Evolutionary conservation across 768 basidiomycete species (phyloP).

Genomic region (Cystobasidium ongulense): DNA sequence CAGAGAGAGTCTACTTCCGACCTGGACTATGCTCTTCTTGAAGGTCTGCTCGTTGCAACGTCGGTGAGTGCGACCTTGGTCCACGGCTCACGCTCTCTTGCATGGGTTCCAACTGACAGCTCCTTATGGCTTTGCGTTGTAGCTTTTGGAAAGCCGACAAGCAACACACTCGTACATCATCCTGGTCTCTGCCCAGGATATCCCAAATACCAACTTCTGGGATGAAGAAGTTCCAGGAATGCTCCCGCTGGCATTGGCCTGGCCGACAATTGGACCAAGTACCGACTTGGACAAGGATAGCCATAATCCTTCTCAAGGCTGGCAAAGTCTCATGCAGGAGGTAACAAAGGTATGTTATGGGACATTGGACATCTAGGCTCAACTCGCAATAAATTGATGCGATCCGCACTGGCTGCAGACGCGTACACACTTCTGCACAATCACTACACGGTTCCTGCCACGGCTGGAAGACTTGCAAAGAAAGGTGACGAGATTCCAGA

Average conservation of each 20-base stretch:
- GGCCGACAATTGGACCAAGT: constrained; percentile 2
- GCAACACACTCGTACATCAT: constrained; percentile 17
- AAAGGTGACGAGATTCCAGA: background rate
- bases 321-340: constrained; percentile 7
- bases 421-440: constrained; percentile 10
- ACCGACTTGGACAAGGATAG: background rate
- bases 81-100: background rate
- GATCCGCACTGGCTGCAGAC: background rate
- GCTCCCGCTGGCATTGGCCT: background rate
- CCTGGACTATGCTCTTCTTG: constrained; percentile 20
- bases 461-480: constrained; percentile 24
- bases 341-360: background rate
- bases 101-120: background rate
- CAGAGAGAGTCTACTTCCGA: constrained; percentile 22
- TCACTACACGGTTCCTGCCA: constrained; percentile 16
- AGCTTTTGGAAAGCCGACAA: constrained; percentile 12
- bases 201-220: constrained; percentile 22
- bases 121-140: too few species aligned
- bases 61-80: background rate
- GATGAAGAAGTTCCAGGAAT: constrained; percentile 10
- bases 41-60: constrained; percentile 17
- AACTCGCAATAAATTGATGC: background rate
- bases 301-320: background rate
- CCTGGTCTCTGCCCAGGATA: constrained; percentile 17
- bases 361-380: background rate